phyloP scores from a whole-genome alignment of 495 filamentous ascomycete species.

The Annulohypoxylon stygium region DNA sequence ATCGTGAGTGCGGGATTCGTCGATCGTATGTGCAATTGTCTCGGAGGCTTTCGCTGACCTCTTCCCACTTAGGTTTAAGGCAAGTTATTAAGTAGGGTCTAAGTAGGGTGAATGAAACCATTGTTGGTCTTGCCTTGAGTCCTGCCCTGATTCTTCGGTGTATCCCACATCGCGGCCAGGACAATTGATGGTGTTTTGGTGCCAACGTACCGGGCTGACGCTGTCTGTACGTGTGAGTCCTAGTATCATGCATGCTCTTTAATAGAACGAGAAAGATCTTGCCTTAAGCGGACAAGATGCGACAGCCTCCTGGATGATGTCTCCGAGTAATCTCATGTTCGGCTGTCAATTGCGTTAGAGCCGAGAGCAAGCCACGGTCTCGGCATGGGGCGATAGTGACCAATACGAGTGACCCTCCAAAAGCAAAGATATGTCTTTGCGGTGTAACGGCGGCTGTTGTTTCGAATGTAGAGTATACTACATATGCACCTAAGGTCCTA shows the following conservation, averaged over 20 bases:
- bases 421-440: slow-evolving; percentile 11
- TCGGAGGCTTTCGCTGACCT: slow-evolving; percentile 41
- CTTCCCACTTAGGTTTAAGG: slow-evolving; percentile 32
- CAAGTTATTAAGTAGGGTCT: slow-evolving; percentile 24
- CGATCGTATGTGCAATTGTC: slow-evolving; percentile 37
- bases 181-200: slow-evolving; percentile 2
- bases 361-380: slow-evolving; percentile 24
- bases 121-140: not conserved
- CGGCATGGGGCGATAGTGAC: slow-evolving; percentile 18
- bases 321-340: slow-evolving; percentile 25
- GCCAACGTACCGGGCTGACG: slow-evolving; percentile 35
- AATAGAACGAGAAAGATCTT: slow-evolving; percentile 17
- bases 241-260: slow-evolving; percentile 37
- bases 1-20: slow-evolving; percentile 47
- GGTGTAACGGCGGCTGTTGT: not conserved
- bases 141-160: slow-evolving; percentile 36
- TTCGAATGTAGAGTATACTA: slow-evolving; percentile 14
- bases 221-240: slow-evolving; percentile 16
- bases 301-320: slow-evolving; percentile 25
- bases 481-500: not conserved
- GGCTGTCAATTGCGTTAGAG: slow-evolving; percentile 12
- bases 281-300: slow-evolving; percentile 22
- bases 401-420: slow-evolving; percentile 6
- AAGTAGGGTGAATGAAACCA: slow-evolving; percentile 38
- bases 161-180: slow-evolving; percentile 20